A percentile compares a stretch with the other conserved stretches of the same genome.
Conservation (phyloP, 352 stramenopile genomes). For the Pythium phragmitis region DNA sequence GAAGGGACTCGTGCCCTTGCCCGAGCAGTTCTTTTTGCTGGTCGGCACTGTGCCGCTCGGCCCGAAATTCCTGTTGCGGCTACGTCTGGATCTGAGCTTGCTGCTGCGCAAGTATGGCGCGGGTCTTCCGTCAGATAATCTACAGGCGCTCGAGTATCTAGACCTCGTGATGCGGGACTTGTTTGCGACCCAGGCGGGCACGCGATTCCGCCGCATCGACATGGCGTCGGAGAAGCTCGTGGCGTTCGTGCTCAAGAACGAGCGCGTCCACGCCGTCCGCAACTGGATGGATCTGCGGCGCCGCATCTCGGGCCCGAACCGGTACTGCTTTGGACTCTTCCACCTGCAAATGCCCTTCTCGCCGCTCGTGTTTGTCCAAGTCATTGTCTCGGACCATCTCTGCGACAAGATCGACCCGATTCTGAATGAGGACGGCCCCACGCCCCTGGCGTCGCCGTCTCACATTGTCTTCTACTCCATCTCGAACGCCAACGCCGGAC, state of each 20-base stretch:
- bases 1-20: slow-evolving; percentile 72
- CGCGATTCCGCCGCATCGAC: slow-evolving; percentile 80
- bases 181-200: slow-evolving; percentile 79
- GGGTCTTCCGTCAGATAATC: slow-evolving; percentile 41
- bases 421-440: slow-evolving; percentile 47
- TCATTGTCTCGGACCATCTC: slow-evolving; percentile 66
- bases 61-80: slow-evolving; percentile 68
- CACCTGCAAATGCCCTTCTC: slow-evolving; percentile 72
- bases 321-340: slow-evolving; percentile 84
- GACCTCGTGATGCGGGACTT: slow-evolving; percentile 83
- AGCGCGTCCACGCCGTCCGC: slow-evolving; percentile 73
- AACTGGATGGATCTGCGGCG: slow-evolving; percentile 66
- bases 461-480: slow-evolving; percentile 89
- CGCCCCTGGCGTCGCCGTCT: slow-evolving; percentile 43
- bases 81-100: slow-evolving; percentile 62
- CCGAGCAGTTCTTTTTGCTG: slow-evolving; percentile 80
- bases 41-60: slow-evolving; percentile 68
- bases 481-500: slow-evolving; percentile 71
- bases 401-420: slow-evolving; percentile 65
- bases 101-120: slow-evolving; percentile 53
- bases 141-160: slow-evolving; percentile 73
- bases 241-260: slow-evolving; percentile 70
- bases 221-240: slow-evolving; percentile 66
- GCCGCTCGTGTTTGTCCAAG: slow-evolving; percentile 78
- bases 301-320: slow-evolving; percentile 58